Evolutionary conservation across 164 flowering plant genomes (phyloP).

Genomic region (Paratinospora sagittata): DNA sequence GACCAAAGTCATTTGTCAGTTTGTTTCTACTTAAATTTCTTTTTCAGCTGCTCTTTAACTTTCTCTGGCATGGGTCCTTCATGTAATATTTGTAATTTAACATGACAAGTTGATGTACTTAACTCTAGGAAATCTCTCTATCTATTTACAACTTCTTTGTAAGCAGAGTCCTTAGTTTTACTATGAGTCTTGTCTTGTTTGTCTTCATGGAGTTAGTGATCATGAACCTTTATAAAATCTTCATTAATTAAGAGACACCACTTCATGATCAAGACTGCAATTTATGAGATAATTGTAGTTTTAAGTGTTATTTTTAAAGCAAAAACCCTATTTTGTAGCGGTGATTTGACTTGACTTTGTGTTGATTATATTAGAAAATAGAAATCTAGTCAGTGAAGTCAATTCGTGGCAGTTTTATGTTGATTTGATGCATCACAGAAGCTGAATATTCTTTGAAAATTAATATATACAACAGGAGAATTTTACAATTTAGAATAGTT

Average conservation of each 20-base stretch:
- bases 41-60: not conserved
- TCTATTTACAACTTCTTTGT: not conserved
- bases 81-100: slow-evolving; percentile 7
- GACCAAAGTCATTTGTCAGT: slow-evolving; percentile 11
- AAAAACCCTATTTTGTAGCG: not conserved
- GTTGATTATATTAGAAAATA: too few species aligned
- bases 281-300: slow-evolving; percentile 1
- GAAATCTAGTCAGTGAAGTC: too few species aligned
- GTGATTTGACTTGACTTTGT: too few species aligned
- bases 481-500: too few species aligned
- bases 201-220: too few species aligned
- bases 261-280: slow-evolving; percentile 12
- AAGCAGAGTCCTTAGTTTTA: not conserved
- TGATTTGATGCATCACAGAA: too few species aligned
- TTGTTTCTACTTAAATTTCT: slow-evolving; percentile 24
- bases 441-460: too few species aligned
- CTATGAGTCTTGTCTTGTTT: not conserved
- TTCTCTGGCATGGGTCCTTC: not conserved
- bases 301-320: not conserved
- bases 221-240: too few species aligned
- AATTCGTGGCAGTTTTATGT: too few species aligned
- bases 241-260: not conserved
- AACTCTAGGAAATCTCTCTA: not conserved
- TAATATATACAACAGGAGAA: too few species aligned
- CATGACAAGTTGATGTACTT: not conserved